Percentiles rank a stretch among this genome's conserved stretches.
Evolutionary conservation across 108 stramenopile genomes (phyloP).

Genomic region (Cyclotella kingstonii): DNA sequence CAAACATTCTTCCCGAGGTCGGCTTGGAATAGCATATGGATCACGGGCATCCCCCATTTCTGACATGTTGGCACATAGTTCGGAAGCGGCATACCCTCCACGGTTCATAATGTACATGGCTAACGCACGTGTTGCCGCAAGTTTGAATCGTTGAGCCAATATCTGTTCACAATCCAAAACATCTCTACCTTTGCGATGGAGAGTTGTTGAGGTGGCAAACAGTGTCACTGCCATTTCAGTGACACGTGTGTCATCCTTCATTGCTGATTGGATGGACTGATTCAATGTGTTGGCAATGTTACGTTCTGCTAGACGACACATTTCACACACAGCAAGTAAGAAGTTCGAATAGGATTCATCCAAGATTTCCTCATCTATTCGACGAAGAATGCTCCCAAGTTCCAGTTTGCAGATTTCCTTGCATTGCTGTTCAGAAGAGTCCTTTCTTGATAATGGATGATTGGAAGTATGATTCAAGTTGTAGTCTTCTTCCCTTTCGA

Average conservation of each 20-base stretch:
- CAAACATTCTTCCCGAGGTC: conserved; percentile 49
- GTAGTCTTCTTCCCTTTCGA: conserved; percentile 29
- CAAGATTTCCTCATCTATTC: conserved; percentile 37
- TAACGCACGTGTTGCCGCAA: conserved; percentile 69
- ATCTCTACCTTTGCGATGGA: conserved; percentile 40
- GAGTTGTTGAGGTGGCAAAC: conserved; percentile 38
- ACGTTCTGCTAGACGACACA: conserved; percentile 75
- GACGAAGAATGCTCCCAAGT: conserved; percentile 21
- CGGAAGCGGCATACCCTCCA: conserved; percentile 55
- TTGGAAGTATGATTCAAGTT: background rate
- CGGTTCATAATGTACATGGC: conserved; percentile 61
- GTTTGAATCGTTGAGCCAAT: conserved; percentile 55
- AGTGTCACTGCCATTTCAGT: conserved; percentile 42
- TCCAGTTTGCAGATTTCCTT: conserved; percentile 5
- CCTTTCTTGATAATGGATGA: conserved; percentile 4
- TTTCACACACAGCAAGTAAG: conserved; percentile 69
- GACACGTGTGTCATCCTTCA: conserved; percentile 42
- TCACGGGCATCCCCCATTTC: conserved; percentile 39
- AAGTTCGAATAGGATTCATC: conserved; percentile 44
- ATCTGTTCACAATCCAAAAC: conserved; percentile 49
- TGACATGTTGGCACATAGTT: conserved; percentile 36
- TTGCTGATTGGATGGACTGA: conserved; percentile 68
- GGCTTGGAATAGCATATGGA: conserved; percentile 44
- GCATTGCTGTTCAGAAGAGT: conserved; percentile 3
- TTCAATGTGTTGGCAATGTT: conserved; percentile 64